These are phyloP conservation scores for Simmondsia chinensis DNA, from an alignment of 148 eudicot species.

Conservation along the genomic window DNA sequence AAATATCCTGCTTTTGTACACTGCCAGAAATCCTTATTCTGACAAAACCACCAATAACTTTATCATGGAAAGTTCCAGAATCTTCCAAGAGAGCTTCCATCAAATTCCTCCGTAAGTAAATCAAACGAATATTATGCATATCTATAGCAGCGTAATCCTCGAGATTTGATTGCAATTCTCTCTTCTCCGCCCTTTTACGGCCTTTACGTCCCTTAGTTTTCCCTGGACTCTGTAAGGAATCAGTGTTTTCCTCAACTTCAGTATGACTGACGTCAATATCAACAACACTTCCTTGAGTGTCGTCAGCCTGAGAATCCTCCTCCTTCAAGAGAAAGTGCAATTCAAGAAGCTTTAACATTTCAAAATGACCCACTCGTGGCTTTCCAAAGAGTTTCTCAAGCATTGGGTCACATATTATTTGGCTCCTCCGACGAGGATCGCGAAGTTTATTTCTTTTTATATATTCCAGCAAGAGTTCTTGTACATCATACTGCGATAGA, in stretches of 20 bases:
- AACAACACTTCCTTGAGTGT: slow-evolving; percentile 68
- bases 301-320: slow-evolving; percentile 65
- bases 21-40: slow-evolving; percentile 91
- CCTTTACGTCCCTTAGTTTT: slow-evolving; percentile 56
- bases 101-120: slow-evolving; percentile 74
- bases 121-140: slow-evolving; percentile 79
- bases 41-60: slow-evolving; percentile 81
- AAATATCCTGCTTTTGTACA: slow-evolving; percentile 82
- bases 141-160: slow-evolving; percentile 98
- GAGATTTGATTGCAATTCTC: slow-evolving; percentile 67
- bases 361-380: slow-evolving; percentile 94
- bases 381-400: slow-evolving; percentile 81
- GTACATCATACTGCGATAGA: slow-evolving; percentile 82
- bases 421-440: slow-evolving; percentile 87
- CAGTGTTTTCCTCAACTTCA: slow-evolving; percentile 58
- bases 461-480: slow-evolving; percentile 77
- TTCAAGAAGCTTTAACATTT: slow-evolving; percentile 96
- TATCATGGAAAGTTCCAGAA: slow-evolving; percentile 54
- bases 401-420: slow-evolving; percentile 86
- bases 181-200: slow-evolving; percentile 51
- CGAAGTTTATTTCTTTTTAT: slow-evolving; percentile 90
- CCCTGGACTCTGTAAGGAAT: slow-evolving; percentile 30
- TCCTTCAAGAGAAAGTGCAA: slow-evolving; percentile 76
- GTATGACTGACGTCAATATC: slow-evolving; percentile 45
- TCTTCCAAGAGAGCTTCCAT: slow-evolving; percentile 87